Conservation (phyloP, 306 rosid species). For the Ammopiptanthus mongolicus region DNA sequence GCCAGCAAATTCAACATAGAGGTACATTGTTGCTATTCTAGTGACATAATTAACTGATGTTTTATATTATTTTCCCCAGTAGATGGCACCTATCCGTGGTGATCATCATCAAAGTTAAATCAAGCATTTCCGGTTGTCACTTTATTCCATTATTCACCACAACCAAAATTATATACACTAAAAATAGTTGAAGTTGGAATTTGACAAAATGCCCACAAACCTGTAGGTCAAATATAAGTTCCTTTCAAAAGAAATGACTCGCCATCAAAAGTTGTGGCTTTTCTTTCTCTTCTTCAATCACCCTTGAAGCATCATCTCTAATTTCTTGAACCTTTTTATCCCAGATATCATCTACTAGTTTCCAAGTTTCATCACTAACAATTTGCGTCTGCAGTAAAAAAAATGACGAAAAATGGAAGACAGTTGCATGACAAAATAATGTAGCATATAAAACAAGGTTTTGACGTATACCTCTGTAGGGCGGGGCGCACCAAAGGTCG, state of each 20-base stretch:
- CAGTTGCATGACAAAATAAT: constrained; percentile 13
- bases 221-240: constrained; percentile 20
- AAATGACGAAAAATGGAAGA: background rate
- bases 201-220: constrained; percentile 14
- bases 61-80: background rate
- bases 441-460: constrained; percentile 17
- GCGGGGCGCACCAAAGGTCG: constrained; percentile 88
- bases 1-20: too few species aligned
- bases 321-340: constrained; percentile 71
- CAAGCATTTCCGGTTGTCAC: constrained; percentile 11
- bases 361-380: constrained; percentile 90
- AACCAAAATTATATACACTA: background rate
- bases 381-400: constrained; percentile 63
- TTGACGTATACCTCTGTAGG: constrained; percentile 69
- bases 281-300: constrained; percentile 76
- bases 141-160: constrained; percentile 6
- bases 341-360: constrained; percentile 83
- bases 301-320: constrained; percentile 54
- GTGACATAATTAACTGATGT: background rate
- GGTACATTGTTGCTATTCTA: background rate
- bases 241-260: constrained; percentile 77
- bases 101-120: background rate
- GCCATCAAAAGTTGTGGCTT: constrained; percentile 90
- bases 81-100: constrained; percentile 11
- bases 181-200: background rate